Evolutionary conservation across 2,329 filamentous ascomycete genomes (phyloP).

Genomic region (Aspergillus phoenicis): DNA sequence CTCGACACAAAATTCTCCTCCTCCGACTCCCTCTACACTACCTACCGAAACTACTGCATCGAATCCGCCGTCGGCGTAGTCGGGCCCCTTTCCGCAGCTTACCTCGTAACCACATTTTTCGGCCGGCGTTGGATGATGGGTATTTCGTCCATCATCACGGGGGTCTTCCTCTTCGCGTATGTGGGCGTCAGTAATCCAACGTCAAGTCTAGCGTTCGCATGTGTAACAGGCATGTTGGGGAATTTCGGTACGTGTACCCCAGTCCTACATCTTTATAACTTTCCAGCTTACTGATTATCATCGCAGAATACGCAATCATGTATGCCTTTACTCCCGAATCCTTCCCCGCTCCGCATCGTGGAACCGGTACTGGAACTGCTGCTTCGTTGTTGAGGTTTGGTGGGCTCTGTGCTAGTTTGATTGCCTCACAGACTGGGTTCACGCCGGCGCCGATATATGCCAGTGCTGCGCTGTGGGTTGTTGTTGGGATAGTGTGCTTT

Average conservation of each 20-base stretch:
- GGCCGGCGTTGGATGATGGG: conserved; percentile 52
- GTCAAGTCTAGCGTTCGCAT: conserved; percentile 36
- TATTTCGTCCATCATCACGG: conserved; percentile 48
- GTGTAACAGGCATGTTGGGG: conserved; percentile 50
- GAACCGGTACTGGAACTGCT: conserved; percentile 34
- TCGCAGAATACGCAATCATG: conserved; percentile 35
- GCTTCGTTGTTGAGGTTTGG: conserved; percentile 33
- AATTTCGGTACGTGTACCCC: conserved; percentile 32
- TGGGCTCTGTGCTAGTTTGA: conserved; percentile 47
- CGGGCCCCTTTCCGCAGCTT: conserved; percentile 47
- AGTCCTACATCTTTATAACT: too few relatives aligned
- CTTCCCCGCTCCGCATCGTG: conserved; percentile 32
- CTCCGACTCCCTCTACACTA: conserved; percentile 22
- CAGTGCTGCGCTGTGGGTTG: conserved; percentile 50
- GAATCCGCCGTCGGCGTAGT: conserved; percentile 43
- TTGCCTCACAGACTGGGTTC: conserved; percentile 49
- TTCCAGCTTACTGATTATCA: not conserved
- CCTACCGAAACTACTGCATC: conserved; percentile 33
- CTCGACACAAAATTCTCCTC: conserved; percentile 43
- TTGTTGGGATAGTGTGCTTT: conserved; percentile 46
- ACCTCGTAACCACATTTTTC: conserved; percentile 46
- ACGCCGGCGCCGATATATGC: conserved; percentile 50
- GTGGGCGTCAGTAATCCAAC: conserved; percentile 45
- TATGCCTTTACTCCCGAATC: conserved; percentile 34
- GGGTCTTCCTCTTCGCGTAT: conserved; percentile 52